Conservation (phyloP, 192 early-diverging fungal genomes). For the Podila epicladia region DNA sequence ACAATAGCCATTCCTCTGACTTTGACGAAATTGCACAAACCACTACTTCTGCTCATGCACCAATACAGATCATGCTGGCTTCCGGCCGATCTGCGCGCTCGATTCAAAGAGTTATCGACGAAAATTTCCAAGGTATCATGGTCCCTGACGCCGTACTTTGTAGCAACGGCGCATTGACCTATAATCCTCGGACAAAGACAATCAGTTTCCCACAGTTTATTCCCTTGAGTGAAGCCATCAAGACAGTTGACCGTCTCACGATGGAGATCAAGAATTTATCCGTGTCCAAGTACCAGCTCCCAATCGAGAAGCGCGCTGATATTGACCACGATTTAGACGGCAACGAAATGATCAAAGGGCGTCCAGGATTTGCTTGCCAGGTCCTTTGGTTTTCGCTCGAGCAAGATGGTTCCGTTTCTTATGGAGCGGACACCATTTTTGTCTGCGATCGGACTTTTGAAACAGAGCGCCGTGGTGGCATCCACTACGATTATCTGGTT, state of each 20-base stretch:
- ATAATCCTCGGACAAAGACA: slow-evolving; percentile 23
- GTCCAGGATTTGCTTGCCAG: slow-evolving; percentile 36
- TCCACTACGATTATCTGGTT: slow-evolving; percentile 32
- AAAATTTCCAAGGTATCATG: slow-evolving; percentile 33
- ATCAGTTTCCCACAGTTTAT: slow-evolving; percentile 42
- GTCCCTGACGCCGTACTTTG: slow-evolving; percentile 54
- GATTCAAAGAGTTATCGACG: slow-evolving; percentile 52
- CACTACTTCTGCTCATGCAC: neutral
- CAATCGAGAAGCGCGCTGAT: slow-evolving; percentile 2
- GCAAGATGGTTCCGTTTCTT: too few relatives aligned
- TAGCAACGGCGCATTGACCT: slow-evolving; percentile 55
- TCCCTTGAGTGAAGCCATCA: slow-evolving; percentile 2
- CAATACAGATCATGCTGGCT: slow-evolving; percentile 52
- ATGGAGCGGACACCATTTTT: slow-evolving; percentile 18
- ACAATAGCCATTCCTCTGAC: neutral
- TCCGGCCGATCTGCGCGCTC: slow-evolving; percentile 54
- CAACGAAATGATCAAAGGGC: slow-evolving; percentile 5
- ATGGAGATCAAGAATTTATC: neutral
- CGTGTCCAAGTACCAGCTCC: neutral
- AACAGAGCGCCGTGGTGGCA: slow-evolving; percentile 18
- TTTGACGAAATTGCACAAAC: too few relatives aligned
- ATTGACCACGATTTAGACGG: neutral
- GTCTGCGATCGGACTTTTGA: slow-evolving; percentile 39
- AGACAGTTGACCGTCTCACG: slow-evolving; percentile 7
- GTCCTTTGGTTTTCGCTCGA: slow-evolving; percentile 11